These are phyloP conservation scores for Aspergillus novoparasiticus DNA, from an alignment of 2,329 filamentous ascomycete genomes.

Conservation along the genomic window DNA sequence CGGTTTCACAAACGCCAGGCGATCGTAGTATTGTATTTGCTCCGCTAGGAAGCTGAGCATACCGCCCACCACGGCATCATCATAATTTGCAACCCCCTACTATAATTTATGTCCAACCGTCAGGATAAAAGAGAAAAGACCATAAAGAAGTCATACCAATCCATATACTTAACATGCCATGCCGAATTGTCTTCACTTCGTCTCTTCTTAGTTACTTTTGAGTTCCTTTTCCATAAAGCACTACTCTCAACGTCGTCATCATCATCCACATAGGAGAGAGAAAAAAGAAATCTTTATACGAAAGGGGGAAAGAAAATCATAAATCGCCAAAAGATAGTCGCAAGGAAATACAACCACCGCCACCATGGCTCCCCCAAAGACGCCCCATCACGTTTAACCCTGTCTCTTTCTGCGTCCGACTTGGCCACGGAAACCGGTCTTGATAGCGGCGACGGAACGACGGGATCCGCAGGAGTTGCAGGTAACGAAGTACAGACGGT, in stretches of 20 bases:
- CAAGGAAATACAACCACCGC: constrained; percentile 18
- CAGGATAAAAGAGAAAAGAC: not conserved
- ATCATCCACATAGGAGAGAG: constrained; percentile 19
- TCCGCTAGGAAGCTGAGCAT: not conserved
- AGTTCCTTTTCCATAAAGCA: constrained; percentile 7
- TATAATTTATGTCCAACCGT: not conserved
- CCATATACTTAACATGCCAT: constrained; percentile 32
- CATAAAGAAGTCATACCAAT: constrained; percentile 28
- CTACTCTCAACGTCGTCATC: constrained; percentile 4
- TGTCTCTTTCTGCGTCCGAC: constrained; percentile 98
- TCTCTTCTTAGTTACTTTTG: constrained; percentile 16
- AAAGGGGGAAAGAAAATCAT: constrained; percentile 16
- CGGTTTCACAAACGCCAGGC: no score
- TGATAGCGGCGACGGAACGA: constrained; percentile 94
- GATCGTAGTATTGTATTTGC: no score
- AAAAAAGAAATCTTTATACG: constrained; percentile 22
- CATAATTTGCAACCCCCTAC: not conserved
- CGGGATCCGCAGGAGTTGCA: constrained; percentile 86
- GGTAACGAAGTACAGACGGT: constrained; percentile 97
- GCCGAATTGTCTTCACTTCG: constrained; percentile 23
- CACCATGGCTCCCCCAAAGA: constrained; percentile 13
- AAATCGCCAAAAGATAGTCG: constrained; percentile 20
- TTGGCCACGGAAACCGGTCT: constrained; percentile 99
- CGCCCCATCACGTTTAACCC: constrained; percentile 58
- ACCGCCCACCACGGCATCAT: not conserved